A percentile compares a stretch with the other conserved stretches of the same genome.
phyloP scores from a whole-genome alignment of 179 eudicot species.

The Amaranthus tricolor region DNA sequence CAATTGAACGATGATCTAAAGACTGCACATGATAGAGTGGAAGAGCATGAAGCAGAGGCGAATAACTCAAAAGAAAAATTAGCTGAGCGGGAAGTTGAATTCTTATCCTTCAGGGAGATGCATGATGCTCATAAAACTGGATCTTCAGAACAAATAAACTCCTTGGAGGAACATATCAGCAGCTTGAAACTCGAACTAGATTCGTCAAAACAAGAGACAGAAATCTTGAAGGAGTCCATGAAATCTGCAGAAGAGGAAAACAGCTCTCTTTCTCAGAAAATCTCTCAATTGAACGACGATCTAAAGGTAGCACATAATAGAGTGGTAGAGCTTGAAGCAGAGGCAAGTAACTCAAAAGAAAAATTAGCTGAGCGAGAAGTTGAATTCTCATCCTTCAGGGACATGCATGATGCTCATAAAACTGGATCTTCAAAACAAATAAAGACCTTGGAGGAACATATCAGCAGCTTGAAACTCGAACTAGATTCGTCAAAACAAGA shows the following conservation, averaged over 20 bases:
- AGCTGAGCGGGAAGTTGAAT: constrained; percentile 28
- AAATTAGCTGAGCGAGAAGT: constrained; percentile 28
- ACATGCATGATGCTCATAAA: constrained; percentile 22
- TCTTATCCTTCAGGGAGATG: constrained; percentile 22
- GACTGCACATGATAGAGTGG: constrained; percentile 22
- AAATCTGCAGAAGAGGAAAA: constrained; percentile 31
- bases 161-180: constrained; percentile 2
- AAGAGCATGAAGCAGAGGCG: constrained; percentile 29
- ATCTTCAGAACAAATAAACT: constrained; percentile 16
- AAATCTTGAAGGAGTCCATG: constrained; percentile 17
- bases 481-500: constrained; percentile 29
- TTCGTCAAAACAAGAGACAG: constrained; percentile 26
- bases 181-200: constrained; percentile 22
- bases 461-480: constrained; percentile 23
- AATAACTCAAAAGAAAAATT: constrained; percentile 30
- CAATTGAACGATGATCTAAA: constrained; percentile 22
- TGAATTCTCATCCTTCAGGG: constrained; percentile 26
- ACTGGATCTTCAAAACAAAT: constrained; percentile 25
- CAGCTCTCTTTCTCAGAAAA: constrained; percentile 21
- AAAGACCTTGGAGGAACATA: constrained; percentile 30
- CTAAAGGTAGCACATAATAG: constrained; percentile 22
- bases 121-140: constrained; percentile 21
- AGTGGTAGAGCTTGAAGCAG: constrained; percentile 26
- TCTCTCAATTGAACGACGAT: constrained; percentile 21
- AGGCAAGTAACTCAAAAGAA: constrained; percentile 30